Evolutionary conservation across 768 basidiomycete species (phyloP), one percentile per base, ranked within the genome.

Genomic region (Tephrocybe sp.): DNA sequence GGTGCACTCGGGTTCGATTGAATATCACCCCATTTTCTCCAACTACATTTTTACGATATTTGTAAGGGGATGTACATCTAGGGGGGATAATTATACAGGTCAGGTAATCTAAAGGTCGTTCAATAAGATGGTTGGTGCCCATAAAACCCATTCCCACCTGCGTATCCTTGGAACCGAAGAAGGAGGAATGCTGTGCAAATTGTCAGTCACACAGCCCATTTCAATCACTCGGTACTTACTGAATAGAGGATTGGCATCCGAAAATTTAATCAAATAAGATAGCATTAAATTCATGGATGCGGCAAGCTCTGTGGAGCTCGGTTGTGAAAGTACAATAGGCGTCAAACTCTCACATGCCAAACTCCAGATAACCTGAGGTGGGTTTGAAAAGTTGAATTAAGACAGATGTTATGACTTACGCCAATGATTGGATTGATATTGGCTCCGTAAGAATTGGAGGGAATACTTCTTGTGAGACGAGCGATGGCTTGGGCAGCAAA

Each of bases 361-460:
- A 15, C 18, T 34, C 45, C 45, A 32, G 14, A 45, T 34, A 6
- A 36, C 20, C 45, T 45, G 15, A 36, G 15, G 23, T 24, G 23
- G 9, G 24, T 11, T n/a, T 23, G 18, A 17, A 33, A 11, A 33
- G 10, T 20, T 14, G 1, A 10, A 11, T 43, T 23, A n/a, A 25
- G 26, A 17, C 11, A 10, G 21, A 5, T 7, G 24, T 26, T 43
- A 12, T 2, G 17, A 21, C 52, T 43, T 30, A 54, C 52, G 2
- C 50, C 50, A 18, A 45, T 24, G 14, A 51, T 45, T 5, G 50
- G 50, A 45, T 51, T 32, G 23, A 51, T 26, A 20, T 54, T 41
- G 2, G 15, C 12, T 1, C 21, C 20, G n/a, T 12, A 4, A 14
- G 40, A 21, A 28, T 30, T n/a, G 0, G 32, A 36, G 11, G 23